phyloP scores from a whole-genome alignment of 208 protist genomes.

The Wallacemonas sp. region DNA sequence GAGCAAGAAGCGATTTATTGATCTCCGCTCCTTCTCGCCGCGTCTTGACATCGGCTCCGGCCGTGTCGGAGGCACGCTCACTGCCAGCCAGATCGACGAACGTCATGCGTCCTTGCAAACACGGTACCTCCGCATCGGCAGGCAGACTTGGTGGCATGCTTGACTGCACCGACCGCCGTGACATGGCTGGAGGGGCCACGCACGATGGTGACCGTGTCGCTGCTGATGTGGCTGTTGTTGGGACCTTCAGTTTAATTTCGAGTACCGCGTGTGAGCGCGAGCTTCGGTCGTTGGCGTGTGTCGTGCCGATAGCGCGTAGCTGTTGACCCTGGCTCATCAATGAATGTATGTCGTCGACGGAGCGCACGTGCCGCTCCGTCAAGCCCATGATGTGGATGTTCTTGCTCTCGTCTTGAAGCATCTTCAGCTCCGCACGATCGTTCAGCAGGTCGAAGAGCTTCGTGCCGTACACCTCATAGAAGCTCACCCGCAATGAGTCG shows the following conservation, averaged over 20 bases:
- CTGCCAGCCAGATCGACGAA: conserved; percentile 99
- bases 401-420: conserved; percentile 91
- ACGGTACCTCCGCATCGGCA: neutral
- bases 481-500: conserved; percentile 64
- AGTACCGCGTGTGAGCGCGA: conserved; percentile 86
- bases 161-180: too few relatives aligned
- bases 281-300: conserved; percentile 84
- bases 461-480: conserved; percentile 95
- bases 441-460: conserved; percentile 96
- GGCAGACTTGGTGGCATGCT: too few relatives aligned
- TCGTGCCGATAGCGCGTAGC: conserved; percentile 78
- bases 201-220: too few relatives aligned
- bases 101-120: conserved; percentile 86
- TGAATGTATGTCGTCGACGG: conserved; percentile 66
- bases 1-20: conserved; percentile 97
- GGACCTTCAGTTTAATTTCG: conserved; percentile 63
- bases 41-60: conserved; percentile 82
- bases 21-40: conserved; percentile 96
- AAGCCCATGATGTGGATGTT: conserved; percentile 93
- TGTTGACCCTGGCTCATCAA: conserved; percentile 82
- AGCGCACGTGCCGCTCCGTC: conserved; percentile 66
- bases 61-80: conserved; percentile 95
- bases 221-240: neutral
- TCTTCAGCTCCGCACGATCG: conserved; percentile 73
- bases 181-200: too few relatives aligned